Percentiles rank a stretch among this genome's conserved stretches.
phyloP scores from a whole-genome alignment of 73 alveolate species.

The Paraurostyla sp. region DNA sequence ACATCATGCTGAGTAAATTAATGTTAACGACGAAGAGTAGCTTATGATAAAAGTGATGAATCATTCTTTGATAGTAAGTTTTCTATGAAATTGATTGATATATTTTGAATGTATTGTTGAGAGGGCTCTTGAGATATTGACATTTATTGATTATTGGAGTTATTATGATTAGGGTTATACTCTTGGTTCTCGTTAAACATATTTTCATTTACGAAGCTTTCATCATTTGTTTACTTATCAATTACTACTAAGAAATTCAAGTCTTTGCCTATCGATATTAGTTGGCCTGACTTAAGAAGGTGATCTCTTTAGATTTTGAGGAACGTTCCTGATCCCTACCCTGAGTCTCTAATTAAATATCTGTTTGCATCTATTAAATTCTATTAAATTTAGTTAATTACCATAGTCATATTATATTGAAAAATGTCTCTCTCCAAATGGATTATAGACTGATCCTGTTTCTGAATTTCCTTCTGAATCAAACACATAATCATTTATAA shows the following conservation, averaged over 20 bases:
- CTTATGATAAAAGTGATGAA: constrained; percentile 45
- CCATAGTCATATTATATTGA: constrained; percentile 19
- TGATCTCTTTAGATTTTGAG: constrained; percentile 25
- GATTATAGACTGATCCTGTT: neutral
- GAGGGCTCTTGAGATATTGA: neutral
- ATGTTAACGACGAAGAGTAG: constrained; percentile 8
- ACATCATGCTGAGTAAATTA: constrained; percentile 40
- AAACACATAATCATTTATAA: constrained; percentile 44
- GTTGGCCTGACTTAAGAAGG: constrained; percentile 16
- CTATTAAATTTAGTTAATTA: too few relatives aligned
- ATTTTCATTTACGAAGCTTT: constrained; percentile 32
- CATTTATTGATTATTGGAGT: neutral
- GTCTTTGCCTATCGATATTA: constrained; percentile 55
- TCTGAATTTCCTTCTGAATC: neutral
- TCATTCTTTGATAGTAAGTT: neutral
- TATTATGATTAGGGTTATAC: constrained; percentile 4
- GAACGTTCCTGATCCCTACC: constrained; percentile 52
- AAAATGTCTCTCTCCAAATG: constrained; percentile 51
- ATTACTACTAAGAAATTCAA: constrained; percentile 34
- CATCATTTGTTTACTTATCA: constrained; percentile 25
- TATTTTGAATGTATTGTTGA: neutral
- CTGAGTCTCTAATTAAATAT: constrained; percentile 38
- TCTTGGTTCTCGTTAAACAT: constrained; percentile 53
- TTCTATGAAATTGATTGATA: constrained; percentile 23
- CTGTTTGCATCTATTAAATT: constrained; percentile 24